Percentiles rank a stretch among this genome's conserved stretches.
Evolutionary conservation across 768 basidiomycete genomes (phyloP).

Genomic region (Trametes meyenii): DNA sequence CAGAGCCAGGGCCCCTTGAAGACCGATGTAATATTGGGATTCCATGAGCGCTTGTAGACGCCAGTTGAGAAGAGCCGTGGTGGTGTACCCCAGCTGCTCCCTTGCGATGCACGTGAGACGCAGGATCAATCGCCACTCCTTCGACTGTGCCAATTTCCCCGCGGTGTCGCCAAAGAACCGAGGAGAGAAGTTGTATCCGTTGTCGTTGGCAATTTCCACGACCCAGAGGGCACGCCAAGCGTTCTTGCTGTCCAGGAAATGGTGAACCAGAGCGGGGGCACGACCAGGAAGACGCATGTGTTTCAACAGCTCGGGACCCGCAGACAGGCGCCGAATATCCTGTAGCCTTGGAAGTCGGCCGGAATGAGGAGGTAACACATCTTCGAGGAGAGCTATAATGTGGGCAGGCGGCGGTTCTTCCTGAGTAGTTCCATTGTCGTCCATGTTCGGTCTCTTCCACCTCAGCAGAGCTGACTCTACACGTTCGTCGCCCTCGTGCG

Average conservation of each 20-base stretch:
- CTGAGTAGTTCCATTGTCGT: not conserved
- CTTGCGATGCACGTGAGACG: slow-evolving; percentile 51
- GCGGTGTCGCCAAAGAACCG: slow-evolving; percentile 62
- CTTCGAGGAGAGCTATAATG: slow-evolving; percentile 2
- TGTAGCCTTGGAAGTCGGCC: not conserved
- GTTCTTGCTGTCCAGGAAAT: slow-evolving; percentile 19
- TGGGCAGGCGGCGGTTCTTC: slow-evolving; percentile 3
- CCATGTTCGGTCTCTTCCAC: not conserved
- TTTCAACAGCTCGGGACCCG: not conserved
- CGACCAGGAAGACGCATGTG: slow-evolving; percentile 8
- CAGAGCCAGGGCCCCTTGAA: slow-evolving; percentile 51
- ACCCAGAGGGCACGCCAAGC: slow-evolving; percentile 48
- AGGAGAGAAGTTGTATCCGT: slow-evolving; percentile 53
- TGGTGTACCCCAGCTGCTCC: slow-evolving; percentile 51
- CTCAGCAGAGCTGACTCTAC: slow-evolving; percentile 4
- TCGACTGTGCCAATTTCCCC: slow-evolving; percentile 48
- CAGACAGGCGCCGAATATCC: not conserved
- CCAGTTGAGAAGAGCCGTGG: slow-evolving; percentile 70
- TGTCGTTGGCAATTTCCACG: slow-evolving; percentile 49
- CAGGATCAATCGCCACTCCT: slow-evolving; percentile 55
- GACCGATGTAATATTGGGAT: slow-evolving; percentile 46
- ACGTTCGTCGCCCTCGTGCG: not conserved
- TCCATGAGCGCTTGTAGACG: slow-evolving; percentile 63
- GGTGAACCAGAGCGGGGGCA: slow-evolving; percentile 9
- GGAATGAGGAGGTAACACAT: not conserved